Base-by-base conservation (phyloP, 2,329 filamentous ascomycete genomes). In the Botrytis pseudocinerea region DNA sequence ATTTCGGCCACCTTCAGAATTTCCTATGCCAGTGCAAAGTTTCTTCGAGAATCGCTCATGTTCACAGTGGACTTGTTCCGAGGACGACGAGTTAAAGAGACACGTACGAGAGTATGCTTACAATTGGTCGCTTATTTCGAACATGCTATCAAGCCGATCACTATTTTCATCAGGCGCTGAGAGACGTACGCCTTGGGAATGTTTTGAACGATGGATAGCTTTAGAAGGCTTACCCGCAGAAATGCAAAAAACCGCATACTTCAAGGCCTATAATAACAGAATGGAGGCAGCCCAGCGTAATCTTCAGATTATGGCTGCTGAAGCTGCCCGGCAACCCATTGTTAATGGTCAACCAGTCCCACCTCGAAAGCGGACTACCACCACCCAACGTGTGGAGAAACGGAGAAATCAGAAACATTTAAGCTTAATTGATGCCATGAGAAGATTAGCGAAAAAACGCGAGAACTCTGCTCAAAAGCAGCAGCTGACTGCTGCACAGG, bases 41-140 rank as follows among this genome's bases (percentile, higher is more conserved):
- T 99, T 98, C 83, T 98, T 97, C 79, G 95, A 99, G 82, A 92
- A 89, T 75, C 88, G 96, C 57, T 90, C 87, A 70, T 91, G 94
- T 2, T 98, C 96, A 4, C 94, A 98, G 79, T 99, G 96, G 96
- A 93, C 94, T 0, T 88, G 90, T 80, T 86, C 91, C 4, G 96
- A 99, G 81, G 96, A 99, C 77, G 95, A 98, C 78, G 94, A 97
- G 82, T 85, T 99, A 10, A 91, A 93, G 71, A 88, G 87, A 63
- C 86, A 97, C 59, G 96, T 98, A 28, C 92, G 94, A 78, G 94
- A 98, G 76, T 97, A 96, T 80, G 94, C 94, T 0, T 98, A 98
- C 84, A 99, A 99, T 79, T 99, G 96, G 96, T 97, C 94, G 4
- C 86, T 99, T 8, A 97, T 98, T 71, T 93, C 95, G 1, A 93